Evolutionary conservation across 2,329 filamentous ascomycete genomes (phyloP).

Genomic region (Helicocarpus griseus): DNA sequence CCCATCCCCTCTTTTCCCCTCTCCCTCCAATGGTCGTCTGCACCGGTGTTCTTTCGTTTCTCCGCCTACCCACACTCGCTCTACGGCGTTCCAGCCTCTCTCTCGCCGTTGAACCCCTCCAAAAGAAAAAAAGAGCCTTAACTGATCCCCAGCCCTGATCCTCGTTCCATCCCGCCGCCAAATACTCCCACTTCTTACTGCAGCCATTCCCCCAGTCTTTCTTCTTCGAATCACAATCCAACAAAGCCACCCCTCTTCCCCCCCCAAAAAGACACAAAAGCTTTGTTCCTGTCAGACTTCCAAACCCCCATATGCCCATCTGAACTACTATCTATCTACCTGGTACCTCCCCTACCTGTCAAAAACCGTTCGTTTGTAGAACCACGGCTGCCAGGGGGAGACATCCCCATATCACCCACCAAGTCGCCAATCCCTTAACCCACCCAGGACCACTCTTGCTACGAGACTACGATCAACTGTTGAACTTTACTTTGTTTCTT

Average conservation of each 20-base stretch:
- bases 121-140: neutral
- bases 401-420: neutral
- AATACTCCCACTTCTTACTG: neutral
- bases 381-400: neutral
- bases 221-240: conserved; percentile 1
- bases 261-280: neutral
- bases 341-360: neutral
- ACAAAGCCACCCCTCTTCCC: neutral
- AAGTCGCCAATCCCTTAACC: neutral
- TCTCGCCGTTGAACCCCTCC: neutral
- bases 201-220: neutral
- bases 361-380: neutral
- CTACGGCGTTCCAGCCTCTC: neutral
- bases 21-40: neutral
- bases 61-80: neutral
- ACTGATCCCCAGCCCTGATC: conserved; percentile 8
- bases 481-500: neutral
- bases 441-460: neutral
- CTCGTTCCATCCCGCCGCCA: conserved; percentile 11
- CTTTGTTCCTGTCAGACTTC: conserved; percentile 1
- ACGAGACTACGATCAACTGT: neutral
- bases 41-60: neutral
- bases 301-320: neutral
- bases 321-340: neutral
- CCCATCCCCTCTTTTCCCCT: neutral